phyloP scores from a whole-genome alignment of 2,329 filamentous ascomycete species.

The Colletotrichum costaricense region DNA sequence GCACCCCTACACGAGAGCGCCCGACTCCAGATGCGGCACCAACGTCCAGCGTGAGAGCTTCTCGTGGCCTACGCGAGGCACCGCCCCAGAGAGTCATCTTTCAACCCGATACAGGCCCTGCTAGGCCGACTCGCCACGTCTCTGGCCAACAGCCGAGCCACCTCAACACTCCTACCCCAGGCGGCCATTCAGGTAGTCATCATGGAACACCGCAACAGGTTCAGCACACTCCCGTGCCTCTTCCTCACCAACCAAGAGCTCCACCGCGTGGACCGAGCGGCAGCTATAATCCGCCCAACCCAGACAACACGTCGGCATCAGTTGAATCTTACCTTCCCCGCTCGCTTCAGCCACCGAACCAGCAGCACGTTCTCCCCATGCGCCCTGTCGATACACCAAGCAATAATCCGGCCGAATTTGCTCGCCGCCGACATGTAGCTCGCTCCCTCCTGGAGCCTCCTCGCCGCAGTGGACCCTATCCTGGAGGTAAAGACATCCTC shows the following conservation, averaged over 20 bases:
- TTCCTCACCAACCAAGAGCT: constrained; percentile 41
- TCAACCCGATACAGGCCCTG: constrained; percentile 79
- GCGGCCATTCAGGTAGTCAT: constrained; percentile 37
- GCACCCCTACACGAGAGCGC: constrained; percentile 67
- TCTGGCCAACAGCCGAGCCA: constrained; percentile 43
- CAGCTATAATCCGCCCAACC: constrained; percentile 63
- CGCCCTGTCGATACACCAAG: constrained; percentile 80
- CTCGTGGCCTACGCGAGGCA: constrained; percentile 80
- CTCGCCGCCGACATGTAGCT: constrained; percentile 62
- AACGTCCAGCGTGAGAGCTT: constrained; percentile 65
- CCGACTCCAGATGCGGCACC: constrained; percentile 60
- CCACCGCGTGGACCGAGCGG: constrained; percentile 56
- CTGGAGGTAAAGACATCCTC: constrained; percentile 66
- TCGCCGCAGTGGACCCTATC: constrained; percentile 47
- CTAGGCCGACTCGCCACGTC: constrained; percentile 71
- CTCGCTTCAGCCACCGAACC: constrained; percentile 73
- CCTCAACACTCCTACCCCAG: constrained; percentile 40
- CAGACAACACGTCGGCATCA: constrained; percentile 68
- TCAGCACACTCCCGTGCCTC: constrained; percentile 44
- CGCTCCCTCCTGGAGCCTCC: constrained; percentile 38
- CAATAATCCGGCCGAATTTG: constrained; percentile 78
- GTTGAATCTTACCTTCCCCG: constrained; percentile 59
- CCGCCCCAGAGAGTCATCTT: constrained; percentile 87
- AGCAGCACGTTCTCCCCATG: constrained; percentile 71
- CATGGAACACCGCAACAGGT: constrained; percentile 38